Evolutionary conservation across 108 stramenopile species (phyloP), one percentile per base, ranked within the genome.

Genomic region (Fistulifera solaris): DNA sequence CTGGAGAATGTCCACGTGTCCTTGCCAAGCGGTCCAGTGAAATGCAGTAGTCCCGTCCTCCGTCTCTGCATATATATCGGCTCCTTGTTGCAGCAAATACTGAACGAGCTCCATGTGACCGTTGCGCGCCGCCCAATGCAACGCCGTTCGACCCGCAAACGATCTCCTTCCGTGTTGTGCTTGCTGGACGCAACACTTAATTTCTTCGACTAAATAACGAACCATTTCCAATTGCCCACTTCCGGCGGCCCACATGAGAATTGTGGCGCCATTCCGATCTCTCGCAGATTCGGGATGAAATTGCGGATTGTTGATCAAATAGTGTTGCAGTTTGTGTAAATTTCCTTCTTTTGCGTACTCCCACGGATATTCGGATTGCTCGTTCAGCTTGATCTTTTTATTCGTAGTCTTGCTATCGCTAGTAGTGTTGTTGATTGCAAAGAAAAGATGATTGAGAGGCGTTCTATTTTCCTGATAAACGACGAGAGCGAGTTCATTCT

Each of bases 91-190:
- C 7, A 85, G 42, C 28, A 91, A 61, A 51, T 81, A 91, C 46
- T 67, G 50, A 2, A 87, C 85, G 25, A 83, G 65, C 13, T 59
- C 54, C 43, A 83, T 39, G 58, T 88, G 85, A 0, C 85, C 91
- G 59, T 93, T 93, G 52, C 91, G 60, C 13, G 87, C 73, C 0
- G 87, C 85, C 89, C 87, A 91, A 54, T 91, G 89, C n/a, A 93
- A 59, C 0, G 91, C 69, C 39, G 91, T 89, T 10, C 87, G 62
- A 35, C 83, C 85, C 18, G 54, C 44, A 68, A 91, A 91, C n/a
- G 83, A 79, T 57, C 85, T 62, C 45, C 85, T 85, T 12, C 81
- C 78, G 52, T 83, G 68, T 52, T 87, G 85, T 2, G 77, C 86
- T 13, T 58, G 43, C 59, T 86, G 84, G 0, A 58, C 52, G 65